These are phyloP conservation scores for Babesia ovata DNA, from an alignment of 169 alveolate species.

Conservation along the genomic window DNA sequence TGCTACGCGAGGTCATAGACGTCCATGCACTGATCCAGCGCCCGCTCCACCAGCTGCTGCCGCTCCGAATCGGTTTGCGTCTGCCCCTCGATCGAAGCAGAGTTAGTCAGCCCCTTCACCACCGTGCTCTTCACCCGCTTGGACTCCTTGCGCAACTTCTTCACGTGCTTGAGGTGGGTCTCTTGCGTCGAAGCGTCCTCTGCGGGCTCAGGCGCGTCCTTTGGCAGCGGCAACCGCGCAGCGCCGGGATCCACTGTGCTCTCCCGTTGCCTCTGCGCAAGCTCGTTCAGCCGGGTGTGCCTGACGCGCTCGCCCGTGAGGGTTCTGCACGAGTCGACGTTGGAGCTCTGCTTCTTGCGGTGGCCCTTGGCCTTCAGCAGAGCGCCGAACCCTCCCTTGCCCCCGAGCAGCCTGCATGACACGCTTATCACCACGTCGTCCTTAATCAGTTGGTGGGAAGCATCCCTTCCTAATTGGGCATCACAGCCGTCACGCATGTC, in stretches of 20 bases:
- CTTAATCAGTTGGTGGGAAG: background rate
- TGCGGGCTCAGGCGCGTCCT: slow-evolving; percentile 11
- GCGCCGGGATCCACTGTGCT: slow-evolving; percentile 20
- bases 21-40: slow-evolving; percentile 41
- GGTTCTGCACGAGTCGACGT: slow-evolving; percentile 66
- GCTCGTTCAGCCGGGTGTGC: slow-evolving; percentile 38
- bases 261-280: slow-evolving; percentile 33
- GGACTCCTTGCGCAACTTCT: slow-evolving; percentile 40
- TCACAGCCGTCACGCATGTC: background rate
- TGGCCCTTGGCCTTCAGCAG: slow-evolving; percentile 36
- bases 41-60: slow-evolving; percentile 16
- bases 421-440: slow-evolving; percentile 32
- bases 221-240: slow-evolving; percentile 35
- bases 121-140: slow-evolving; percentile 50
- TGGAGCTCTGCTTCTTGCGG: slow-evolving; percentile 51
- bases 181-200: background rate
- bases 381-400: slow-evolving; percentile 72
- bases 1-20: slow-evolving; percentile 21
- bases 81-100: slow-evolving; percentile 6
- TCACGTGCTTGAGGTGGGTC: slow-evolving; percentile 14
- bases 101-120: slow-evolving; percentile 34
- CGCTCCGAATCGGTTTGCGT: slow-evolving; percentile 13
- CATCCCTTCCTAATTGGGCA: background rate
- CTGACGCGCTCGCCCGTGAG: slow-evolving; percentile 59
- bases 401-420: slow-evolving; percentile 49